Conservation (phyloP, 805 yeast species). For the Sungouiozyma intestinalis region DNA sequence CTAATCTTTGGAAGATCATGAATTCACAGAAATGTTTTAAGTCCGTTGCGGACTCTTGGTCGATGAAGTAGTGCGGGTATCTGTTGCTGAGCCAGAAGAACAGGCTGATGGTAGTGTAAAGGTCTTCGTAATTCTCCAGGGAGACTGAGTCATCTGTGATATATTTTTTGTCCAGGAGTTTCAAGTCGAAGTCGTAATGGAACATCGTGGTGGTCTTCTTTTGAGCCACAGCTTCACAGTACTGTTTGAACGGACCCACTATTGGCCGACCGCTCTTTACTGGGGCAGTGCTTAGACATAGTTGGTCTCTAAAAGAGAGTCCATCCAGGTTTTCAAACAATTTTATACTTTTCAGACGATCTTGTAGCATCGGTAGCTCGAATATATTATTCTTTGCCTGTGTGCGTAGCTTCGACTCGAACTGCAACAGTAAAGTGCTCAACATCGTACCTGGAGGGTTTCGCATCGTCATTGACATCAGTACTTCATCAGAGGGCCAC, state of each 20-base stretch:
- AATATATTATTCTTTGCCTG: constrained; percentile 14
- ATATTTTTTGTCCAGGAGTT: constrained; percentile 17
- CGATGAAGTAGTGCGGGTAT: constrained; percentile 73
- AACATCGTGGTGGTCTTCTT: constrained; percentile 46
- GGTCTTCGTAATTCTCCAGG: constrained; percentile 40
- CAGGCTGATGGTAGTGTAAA: constrained; percentile 56
- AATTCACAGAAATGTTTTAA: constrained; percentile 59
- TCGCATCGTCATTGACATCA: constrained; percentile 54
- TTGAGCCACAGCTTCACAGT: constrained; percentile 45
- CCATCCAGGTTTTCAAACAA: constrained; percentile 35
- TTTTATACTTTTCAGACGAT: constrained; percentile 32
- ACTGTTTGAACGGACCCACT: constrained; percentile 35
- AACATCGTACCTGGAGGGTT: constrained; percentile 43
- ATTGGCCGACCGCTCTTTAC: constrained; percentile 31
- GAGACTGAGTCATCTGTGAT: constrained; percentile 19
- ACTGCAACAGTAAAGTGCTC: constrained; percentile 36
- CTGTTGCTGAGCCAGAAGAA: constrained; percentile 83
- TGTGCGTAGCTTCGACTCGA: constrained; percentile 28
- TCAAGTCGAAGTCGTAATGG: constrained; percentile 35
- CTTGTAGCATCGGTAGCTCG: constrained; percentile 20
- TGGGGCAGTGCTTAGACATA: constrained; percentile 54
- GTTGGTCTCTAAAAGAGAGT: constrained; percentile 45
- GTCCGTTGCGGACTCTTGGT: constrained; percentile 61
- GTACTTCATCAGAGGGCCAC: constrained; percentile 73
- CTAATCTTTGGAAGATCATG: constrained; percentile 32